Evolutionary conservation across 1,139 yeast genomes (phyloP).

Genomic region (Arxiozyma slooffiae): DNA sequence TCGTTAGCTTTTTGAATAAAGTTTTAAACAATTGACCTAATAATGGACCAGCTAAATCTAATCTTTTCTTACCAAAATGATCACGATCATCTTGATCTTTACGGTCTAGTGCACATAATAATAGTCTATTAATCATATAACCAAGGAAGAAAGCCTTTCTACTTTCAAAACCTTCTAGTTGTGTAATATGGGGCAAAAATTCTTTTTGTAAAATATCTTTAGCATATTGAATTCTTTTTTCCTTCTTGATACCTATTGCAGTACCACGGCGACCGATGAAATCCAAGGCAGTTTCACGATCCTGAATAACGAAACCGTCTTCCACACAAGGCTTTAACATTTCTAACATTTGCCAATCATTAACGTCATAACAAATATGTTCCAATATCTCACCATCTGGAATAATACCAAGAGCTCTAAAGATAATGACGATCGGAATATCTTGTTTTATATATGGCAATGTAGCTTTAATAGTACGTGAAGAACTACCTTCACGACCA

Average conservation of each 20-base stretch:
- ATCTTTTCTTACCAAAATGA: slow-evolving; percentile 96
- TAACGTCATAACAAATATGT: slow-evolving; percentile 94
- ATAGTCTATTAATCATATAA: slow-evolving; percentile 90
- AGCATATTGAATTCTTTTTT: slow-evolving; percentile 96
- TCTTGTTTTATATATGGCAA: slow-evolving; percentile 94
- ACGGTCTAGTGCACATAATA: slow-evolving; percentile 91
- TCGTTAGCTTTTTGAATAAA: slow-evolving; percentile 83
- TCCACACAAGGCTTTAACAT: slow-evolving; percentile 98
- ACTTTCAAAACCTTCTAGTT: slow-evolving; percentile 93
- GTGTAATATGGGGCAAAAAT: slow-evolving; percentile 92
- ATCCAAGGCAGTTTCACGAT: slow-evolving; percentile 94
- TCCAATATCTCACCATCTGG: slow-evolving; percentile 98
- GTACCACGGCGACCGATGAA: slow-evolving; percentile 98
- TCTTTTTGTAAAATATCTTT: slow-evolving; percentile 93
- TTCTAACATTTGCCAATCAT: slow-evolving; percentile 99
- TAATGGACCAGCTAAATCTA: slow-evolving; percentile 96
- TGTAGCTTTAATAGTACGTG: slow-evolving; percentile 86
- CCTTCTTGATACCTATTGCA: slow-evolving; percentile 86
- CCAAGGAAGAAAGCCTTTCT: slow-evolving; percentile 96
- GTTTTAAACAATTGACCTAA: slow-evolving; percentile 91
- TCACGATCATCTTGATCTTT: slow-evolving; percentile 98
- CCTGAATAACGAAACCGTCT: slow-evolving; percentile 97
- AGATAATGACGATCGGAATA: slow-evolving; percentile 91
- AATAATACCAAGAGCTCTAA: slow-evolving; percentile 95
- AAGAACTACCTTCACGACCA: slow-evolving; percentile 69